Evolutionary conservation across 441 rosid species (phyloP), one percentile per base, ranked within the genome.

Genomic region (Croton setiger): DNA sequence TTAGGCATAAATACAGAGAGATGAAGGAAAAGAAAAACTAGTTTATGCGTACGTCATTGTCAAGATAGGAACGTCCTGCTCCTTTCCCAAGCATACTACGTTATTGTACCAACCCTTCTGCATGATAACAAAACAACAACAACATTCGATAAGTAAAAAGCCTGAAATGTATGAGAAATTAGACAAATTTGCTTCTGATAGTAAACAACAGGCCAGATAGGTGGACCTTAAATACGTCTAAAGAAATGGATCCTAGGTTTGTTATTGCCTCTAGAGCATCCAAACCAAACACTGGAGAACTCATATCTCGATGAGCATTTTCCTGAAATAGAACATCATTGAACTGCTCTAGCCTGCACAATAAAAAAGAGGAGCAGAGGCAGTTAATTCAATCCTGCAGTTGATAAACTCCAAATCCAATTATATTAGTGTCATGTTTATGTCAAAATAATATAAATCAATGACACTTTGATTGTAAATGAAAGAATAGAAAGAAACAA

Each of bases 341-440:
- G 89, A 87, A 88, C 85, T 92, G 99, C 82, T 92, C 99, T 58
- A 92, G 81, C 86, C 98, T 90, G 92, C 78, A 69, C 37, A 53
- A 17, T 13, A n/a, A 57, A 23, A 23, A 60, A 23, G 5, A 57
- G 18, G 1, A 65, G 11, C 21, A 4, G 57, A 45, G 64, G 0
- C 27, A 47, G 31, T 21, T 36, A 47, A 39, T 21, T 39, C 44
- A 70, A 12, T 55, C 12, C 60, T 9, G 60, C n/a, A 9, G 5
- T 10, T 4, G 3, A 12, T 35, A 37, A 36, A 14, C 44, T 51
- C 36, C 35, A 36, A 56, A 43, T 39, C n/a, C 18, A 43, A 31
- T 39, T 21, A 1, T n/a, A 49, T 55, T 43, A 33, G 3, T n/a
- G 6, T 9, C 21, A 37, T 14, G 36, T 69, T 75, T 39, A 44